Conservation (phyloP, 2,329 filamentous ascomycete genomes). For the Aaosphaeria arxii region DNA sequence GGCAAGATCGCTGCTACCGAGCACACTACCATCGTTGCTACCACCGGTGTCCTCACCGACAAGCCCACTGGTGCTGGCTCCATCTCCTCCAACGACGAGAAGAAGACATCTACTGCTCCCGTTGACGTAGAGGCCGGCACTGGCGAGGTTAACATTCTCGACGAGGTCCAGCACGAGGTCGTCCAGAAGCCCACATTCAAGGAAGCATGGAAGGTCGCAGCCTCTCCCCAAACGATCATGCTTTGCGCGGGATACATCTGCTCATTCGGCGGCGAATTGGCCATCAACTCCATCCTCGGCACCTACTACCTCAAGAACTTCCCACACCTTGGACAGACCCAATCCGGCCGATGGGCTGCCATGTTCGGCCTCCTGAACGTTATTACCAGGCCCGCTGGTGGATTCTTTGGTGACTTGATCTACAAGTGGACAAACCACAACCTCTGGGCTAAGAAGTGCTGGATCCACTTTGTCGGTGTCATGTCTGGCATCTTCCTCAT, state of each 20-base stretch:
- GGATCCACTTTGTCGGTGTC: slow-evolving; percentile 56
- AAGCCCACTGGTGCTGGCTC: slow-evolving; percentile 29
- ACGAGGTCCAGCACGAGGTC: slow-evolving; percentile 59
- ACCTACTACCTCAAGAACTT: slow-evolving; percentile 59
- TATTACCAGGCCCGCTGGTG: slow-evolving; percentile 64
- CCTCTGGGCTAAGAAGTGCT: slow-evolving; percentile 64
- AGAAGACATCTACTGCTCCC: slow-evolving; percentile 20
- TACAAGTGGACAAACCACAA: slow-evolving; percentile 49
- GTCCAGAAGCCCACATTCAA: slow-evolving; percentile 59
- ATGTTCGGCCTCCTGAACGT: slow-evolving; percentile 77
- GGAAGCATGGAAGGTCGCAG: slow-evolving; percentile 59
- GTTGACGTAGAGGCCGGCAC: slow-evolving; percentile 47
- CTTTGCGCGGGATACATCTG: slow-evolving; percentile 56
- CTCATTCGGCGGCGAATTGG: slow-evolving; percentile 59
- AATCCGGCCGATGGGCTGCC: slow-evolving; percentile 61
- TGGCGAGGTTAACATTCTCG: slow-evolving; percentile 52
- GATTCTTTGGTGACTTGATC: slow-evolving; percentile 56
- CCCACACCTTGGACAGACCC: slow-evolving; percentile 52
- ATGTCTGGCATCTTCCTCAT: slow-evolving; percentile 59
- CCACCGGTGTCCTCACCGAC: slow-evolving; percentile 52
- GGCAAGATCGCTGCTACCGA: slow-evolving; percentile 56
- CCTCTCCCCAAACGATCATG: slow-evolving; percentile 58
- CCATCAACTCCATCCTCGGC: slow-evolving; percentile 60
- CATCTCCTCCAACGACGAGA: slow-evolving; percentile 38
- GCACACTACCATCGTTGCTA: slow-evolving; percentile 47